phyloP scores from a whole-genome alignment of 257 asterid species.

The Gentiana macrophylla region DNA sequence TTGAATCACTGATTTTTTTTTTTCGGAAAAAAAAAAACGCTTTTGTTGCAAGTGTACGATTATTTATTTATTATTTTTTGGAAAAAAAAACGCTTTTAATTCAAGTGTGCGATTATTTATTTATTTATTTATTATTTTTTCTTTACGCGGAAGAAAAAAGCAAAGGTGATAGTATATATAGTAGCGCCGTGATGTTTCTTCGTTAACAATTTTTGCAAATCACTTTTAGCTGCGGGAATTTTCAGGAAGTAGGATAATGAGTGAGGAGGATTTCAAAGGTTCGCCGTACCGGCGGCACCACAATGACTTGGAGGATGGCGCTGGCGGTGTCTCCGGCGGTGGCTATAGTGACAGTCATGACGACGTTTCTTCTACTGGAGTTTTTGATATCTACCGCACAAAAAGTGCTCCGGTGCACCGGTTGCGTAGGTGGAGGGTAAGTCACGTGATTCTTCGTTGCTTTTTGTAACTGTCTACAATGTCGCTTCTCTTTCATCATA shows the following conservation, averaged over 20 bases:
- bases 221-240: too few relatives aligned
- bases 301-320: conserved; percentile 36
- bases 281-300: conserved; percentile 47
- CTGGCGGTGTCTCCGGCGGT: not conserved
- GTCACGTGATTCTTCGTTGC: conserved; percentile 6
- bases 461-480: not conserved
- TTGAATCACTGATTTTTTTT: too few relatives aligned
- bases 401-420: conserved; percentile 74
- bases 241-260: conserved; percentile 6
- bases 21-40: too few relatives aligned
- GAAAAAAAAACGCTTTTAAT: too few relatives aligned
- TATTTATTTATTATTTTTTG: too few relatives aligned
- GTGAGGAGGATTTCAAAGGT: conserved; percentile 4
- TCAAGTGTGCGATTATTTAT: too few relatives aligned
- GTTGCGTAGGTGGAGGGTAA: conserved; percentile 78
- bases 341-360: conserved; percentile 29
- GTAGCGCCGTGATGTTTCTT: conserved; percentile 48
- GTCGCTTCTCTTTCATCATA: not conserved
- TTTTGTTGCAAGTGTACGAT: too few relatives aligned
- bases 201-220: conserved; percentile 19
- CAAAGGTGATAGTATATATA: too few relatives aligned
- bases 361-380: conserved; percentile 20
- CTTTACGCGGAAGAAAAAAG: too few relatives aligned
- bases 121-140: too few relatives aligned
- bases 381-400: conserved; percentile 65